Conservation (phyloP, 2,329 filamentous ascomycete species). For the Catunica adiposa region DNA sequence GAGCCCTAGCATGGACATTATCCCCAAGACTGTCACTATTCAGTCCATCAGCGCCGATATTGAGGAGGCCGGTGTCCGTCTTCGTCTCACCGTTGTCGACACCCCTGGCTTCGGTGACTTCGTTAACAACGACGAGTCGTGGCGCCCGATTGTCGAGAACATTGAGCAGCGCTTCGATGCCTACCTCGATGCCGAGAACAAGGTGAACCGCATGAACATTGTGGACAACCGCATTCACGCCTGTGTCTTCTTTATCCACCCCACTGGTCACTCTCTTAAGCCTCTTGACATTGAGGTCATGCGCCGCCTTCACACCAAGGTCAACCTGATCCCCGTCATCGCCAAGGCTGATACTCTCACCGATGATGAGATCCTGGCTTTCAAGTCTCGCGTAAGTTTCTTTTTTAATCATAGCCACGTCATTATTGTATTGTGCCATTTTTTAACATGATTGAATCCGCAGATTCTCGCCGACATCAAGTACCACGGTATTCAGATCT, state of each 20-base stretch:
- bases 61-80: slow-evolving; percentile 93
- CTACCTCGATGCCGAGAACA: slow-evolving; percentile 98
- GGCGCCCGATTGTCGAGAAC: slow-evolving; percentile 98
- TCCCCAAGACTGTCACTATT: slow-evolving; percentile 93
- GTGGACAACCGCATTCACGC: slow-evolving; percentile 98
- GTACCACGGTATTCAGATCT: slow-evolving; percentile 96
- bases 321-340: slow-evolving; percentile 98
- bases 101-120: slow-evolving; percentile 98
- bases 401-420: neutral
- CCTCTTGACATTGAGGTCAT: slow-evolving; percentile 98
- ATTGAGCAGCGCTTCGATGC: slow-evolving; percentile 98
- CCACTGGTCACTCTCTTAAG: slow-evolving; percentile 95
- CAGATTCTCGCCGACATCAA: slow-evolving; percentile 95
- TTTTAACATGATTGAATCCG: no score
- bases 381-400: slow-evolving; percentile 81
- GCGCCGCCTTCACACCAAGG: slow-evolving; percentile 98
- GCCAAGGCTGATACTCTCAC: slow-evolving; percentile 97
- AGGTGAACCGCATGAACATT: slow-evolving; percentile 99
- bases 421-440: neutral
- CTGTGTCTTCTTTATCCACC: slow-evolving; percentile 99
- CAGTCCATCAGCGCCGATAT: slow-evolving; percentile 94
- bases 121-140: slow-evolving; percentile 99
- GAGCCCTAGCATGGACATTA: slow-evolving; percentile 90
- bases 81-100: slow-evolving; percentile 91
- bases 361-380: slow-evolving; percentile 83